Evolutionary conservation across 2,329 filamentous ascomycete genomes (phyloP).

Genomic region (Trichophyton equinum): DNA sequence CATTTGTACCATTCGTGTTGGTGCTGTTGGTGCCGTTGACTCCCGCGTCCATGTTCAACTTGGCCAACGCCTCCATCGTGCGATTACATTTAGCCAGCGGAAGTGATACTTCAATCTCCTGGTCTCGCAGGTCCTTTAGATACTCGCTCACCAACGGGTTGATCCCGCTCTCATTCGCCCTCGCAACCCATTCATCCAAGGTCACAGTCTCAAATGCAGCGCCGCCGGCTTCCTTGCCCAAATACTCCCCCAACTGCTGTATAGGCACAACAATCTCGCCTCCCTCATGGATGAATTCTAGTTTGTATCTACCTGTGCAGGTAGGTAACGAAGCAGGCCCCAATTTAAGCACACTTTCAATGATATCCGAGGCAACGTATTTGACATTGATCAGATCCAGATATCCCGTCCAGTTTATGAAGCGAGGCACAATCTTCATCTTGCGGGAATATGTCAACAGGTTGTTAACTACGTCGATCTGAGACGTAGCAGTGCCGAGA

Average conservation of each 20-base stretch:
- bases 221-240: slow-evolving; percentile 5
- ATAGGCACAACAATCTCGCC: slow-evolving; percentile 8
- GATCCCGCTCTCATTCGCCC: slow-evolving; percentile 6
- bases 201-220: neutral
- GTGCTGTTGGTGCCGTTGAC: neutral
- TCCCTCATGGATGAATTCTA: slow-evolving; percentile 6
- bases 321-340: neutral
- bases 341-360: neutral
- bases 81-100: neutral
- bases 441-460: slow-evolving; percentile 9
- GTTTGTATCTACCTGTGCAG: neutral
- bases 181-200: slow-evolving; percentile 5
- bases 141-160: slow-evolving; percentile 3
- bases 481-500: slow-evolving; percentile 6
- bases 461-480: slow-evolving; percentile 10
- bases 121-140: neutral
- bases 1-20: neutral
- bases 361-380: slow-evolving; percentile 6
- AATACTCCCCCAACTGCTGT: slow-evolving; percentile 5
- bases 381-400: slow-evolving; percentile 10
- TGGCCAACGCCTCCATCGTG: neutral
- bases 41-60: neutral
- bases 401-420: slow-evolving; percentile 6
- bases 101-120: neutral
- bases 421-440: slow-evolving; percentile 6